Conservation (phyloP, 306 rosid species). For the Potentilla sterilis region DNA sequence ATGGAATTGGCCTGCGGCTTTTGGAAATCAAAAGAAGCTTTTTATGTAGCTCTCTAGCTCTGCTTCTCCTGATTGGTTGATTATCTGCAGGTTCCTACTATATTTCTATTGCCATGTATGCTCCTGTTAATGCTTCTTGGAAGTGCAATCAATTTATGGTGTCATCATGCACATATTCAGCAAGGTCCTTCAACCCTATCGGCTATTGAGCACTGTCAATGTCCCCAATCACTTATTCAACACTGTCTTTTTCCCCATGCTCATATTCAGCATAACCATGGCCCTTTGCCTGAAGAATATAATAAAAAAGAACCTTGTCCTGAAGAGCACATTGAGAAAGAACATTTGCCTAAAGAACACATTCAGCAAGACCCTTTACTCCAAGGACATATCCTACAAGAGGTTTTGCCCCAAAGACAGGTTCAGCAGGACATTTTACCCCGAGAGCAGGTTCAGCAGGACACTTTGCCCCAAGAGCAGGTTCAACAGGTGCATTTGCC, state of each 20-base stretch:
- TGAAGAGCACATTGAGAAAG: background rate
- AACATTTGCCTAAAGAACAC: background rate
- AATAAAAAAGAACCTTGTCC: background rate
- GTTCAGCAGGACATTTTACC: background rate
- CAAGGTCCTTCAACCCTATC: background rate
- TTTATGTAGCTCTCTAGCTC: background rate
- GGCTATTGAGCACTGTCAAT: background rate
- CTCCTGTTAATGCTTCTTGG: slow-evolving; percentile 42
- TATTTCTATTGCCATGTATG: slow-evolving; percentile 27
- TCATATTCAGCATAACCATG: background rate
- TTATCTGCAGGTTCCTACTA: slow-evolving; percentile 45
- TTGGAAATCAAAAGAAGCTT: background rate
- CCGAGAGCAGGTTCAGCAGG: background rate
- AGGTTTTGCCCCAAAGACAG: background rate
- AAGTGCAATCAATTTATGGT: slow-evolving; percentile 36
- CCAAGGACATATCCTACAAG: background rate
- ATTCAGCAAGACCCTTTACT: background rate
- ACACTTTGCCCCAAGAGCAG: background rate
- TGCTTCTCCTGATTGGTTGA: slow-evolving; percentile 16
- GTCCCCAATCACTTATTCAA: slow-evolving; percentile 10
- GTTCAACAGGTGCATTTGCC: background rate
- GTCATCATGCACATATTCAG: slow-evolving; percentile 12
- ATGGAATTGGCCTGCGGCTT: background rate
- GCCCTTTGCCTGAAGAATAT: background rate
- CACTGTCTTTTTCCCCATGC: background rate